Evolutionary conservation across 257 asterid genomes (phyloP), one percentile per base, ranked within the genome.

Genomic region (Gentiana dahurica): DNA sequence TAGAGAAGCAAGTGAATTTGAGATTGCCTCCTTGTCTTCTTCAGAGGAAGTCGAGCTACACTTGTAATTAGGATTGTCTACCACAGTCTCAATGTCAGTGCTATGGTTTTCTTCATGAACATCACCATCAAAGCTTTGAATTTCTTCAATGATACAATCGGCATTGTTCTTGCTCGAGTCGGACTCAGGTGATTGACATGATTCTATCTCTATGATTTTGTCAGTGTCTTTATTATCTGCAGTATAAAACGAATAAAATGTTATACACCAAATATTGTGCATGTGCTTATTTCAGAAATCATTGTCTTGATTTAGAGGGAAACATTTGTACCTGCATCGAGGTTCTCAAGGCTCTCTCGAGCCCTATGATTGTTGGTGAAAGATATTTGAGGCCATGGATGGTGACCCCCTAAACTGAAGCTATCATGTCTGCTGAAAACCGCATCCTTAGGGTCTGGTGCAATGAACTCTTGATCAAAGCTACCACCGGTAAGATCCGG

Each of bases 401-500:
- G 32, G 11, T 57, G 70, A 58, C 79, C 49, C 57, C 91, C 87
- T 54, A 53, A 53, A 49, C 71, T 65, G 65, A 79, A 86, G 67
- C 89, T 83, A 69, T 84, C 94, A 34, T 82, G 94, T 75, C 94
- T 76, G 47, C 80, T 72, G 36, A 69, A 78, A 67, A 72, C 60
- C 50, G 67, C 32, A 33, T 84, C 95, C 66, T 74, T 78, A n/a
- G 12, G 72, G 49, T 60, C 72, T 45, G 70, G 63, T 3, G 54
- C 46, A 62, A 77, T 65, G 63, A 92, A 83, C 70, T 92, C 97
- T 38, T 77, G 88, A 6, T 74, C 69, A 55, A 88, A 88, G 64
- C 84, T 82, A 11, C 86, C 97, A 35, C 85, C 94, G 8, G 93
- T 78, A n/a, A 92, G 86, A 65, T 72, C 75, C 0, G 85, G 95